Base-by-base conservation (phyloP, 495 filamentous ascomycete genomes). In the Aspergillus hancockii region DNA sequence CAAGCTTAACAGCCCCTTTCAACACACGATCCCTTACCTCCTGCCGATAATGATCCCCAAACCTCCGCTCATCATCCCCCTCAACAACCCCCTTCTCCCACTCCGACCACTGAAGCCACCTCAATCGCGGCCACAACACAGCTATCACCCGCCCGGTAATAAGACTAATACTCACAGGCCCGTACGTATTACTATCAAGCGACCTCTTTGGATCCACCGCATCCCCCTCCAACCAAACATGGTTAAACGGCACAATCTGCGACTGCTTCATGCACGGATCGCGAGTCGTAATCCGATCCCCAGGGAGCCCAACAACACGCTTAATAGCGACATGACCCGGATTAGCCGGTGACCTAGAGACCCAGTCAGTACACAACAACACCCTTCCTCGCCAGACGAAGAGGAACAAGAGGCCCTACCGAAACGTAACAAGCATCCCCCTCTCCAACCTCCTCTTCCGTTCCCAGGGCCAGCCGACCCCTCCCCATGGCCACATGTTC, bases 181-280 rank as follows among this genome's bases (percentile, higher is more conserved):
- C 90, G 66, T 90, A 92, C 25, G 79, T 79, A 72, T 92, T 91
- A 66, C 88, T 91, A 67, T 93, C 90, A 54, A 84, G 68, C 60
- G 83, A 85, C 59, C 81, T 74, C 16, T 63, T 58, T 28, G 74
- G 78, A 59, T 86, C 81, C 43, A 73, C 70, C 16, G 79, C 81
- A 68, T 91, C 90, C 0, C 90, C 90, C 65, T 92, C 89, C 18
- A 93, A 77, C 90, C 90, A 93, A 36, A 92, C 76, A 76, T 92
- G 88, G 6, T 88, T 88, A 40, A 76, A 76, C 0, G 89, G 89
- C 14, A 93, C 80, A 31, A 79, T 75, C 59, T 85, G 82, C 8
- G 72, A 77, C 2, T 70, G 57, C 28, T 81, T 74, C 30, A 85
- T 79, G 67, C 85, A 90, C 16, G 87, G 87, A 40, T 78, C 75